These are phyloP conservation scores for Brasilioporus rufonigricans DNA, from an alignment of 768 basidiomycete species.

Conservation along the genomic window DNA sequence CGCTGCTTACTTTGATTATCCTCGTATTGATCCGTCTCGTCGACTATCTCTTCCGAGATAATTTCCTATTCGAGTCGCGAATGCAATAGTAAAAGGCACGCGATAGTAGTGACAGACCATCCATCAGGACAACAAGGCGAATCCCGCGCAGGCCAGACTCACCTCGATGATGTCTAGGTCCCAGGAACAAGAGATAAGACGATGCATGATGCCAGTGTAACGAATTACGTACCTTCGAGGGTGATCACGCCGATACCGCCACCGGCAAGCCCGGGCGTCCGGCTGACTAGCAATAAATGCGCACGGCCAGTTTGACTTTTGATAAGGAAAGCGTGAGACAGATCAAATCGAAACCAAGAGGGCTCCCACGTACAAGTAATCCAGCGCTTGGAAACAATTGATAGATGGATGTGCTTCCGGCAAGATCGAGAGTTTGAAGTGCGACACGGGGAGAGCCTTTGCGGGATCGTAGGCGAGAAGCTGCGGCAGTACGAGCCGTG, in stretches of 20 bases:
- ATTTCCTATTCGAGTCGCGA: constrained; percentile 62
- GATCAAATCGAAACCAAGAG: neutral
- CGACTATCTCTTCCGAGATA: constrained; percentile 93
- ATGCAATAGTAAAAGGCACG: neutral
- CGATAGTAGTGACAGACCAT: neutral
- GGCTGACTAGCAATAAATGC: constrained; percentile 83
- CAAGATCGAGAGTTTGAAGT: constrained; percentile 76
- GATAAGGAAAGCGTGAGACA: constrained; percentile 38
- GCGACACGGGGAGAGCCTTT: constrained; percentile 67
- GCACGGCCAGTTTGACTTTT: constrained; percentile 95
- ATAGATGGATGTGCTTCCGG: constrained; percentile 88
- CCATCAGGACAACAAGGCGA: neutral
- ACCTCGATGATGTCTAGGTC: constrained; percentile 74
- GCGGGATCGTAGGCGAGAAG: constrained; percentile 87
- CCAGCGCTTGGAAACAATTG: constrained; percentile 92
- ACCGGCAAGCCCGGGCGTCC: constrained; percentile 75
- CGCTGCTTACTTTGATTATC: constrained; percentile 80
- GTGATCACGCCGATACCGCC: constrained; percentile 92
- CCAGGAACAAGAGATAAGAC: neutral
- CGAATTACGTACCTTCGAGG: constrained; percentile 58
- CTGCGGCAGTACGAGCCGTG: constrained; percentile 34
- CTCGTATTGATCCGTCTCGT: constrained; percentile 89
- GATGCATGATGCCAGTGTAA: neutral
- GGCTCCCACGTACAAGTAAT: constrained; percentile 67
- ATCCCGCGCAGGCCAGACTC: constrained; percentile 6